A percentile compares a stretch with the other conserved stretches of the same genome.
phyloP scores from a whole-genome alignment of 2,329 filamentous ascomycete genomes.

The Neofusicoccum laricinum region DNA sequence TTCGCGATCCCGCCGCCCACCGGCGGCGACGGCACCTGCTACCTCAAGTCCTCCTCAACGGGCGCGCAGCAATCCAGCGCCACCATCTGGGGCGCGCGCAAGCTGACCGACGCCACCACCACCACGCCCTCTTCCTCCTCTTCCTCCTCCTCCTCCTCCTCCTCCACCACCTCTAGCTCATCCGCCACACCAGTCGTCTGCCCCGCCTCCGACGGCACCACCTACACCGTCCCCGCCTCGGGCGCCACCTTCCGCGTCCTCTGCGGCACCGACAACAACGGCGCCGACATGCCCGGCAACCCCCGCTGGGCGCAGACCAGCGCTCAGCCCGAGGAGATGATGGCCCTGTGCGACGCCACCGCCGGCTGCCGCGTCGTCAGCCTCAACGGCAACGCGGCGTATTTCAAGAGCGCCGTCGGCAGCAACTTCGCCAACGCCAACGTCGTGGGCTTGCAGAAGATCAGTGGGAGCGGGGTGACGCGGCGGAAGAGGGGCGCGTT shows the following conservation, averaged over 20 bases:
- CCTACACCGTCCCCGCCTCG: not conserved
- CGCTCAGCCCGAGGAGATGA: not conserved
- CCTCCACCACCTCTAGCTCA: not conserved
- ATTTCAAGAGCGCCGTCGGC: not conserved
- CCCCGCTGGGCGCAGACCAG: not conserved
- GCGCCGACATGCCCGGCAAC: slow-evolving; percentile 4
- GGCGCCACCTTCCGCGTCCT: not conserved
- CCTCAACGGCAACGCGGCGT: not conserved
- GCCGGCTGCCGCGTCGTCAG: not conserved
- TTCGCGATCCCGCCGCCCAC: slow-evolving; percentile 12
- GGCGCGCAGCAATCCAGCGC: not conserved
- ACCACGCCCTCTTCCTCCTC: no score
- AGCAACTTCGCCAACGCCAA: not conserved
- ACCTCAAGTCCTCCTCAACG: slow-evolving; percentile 1
- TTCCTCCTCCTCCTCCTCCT: no score
- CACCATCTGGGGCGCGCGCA: slow-evolving; percentile 8
- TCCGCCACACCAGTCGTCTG: not conserved
- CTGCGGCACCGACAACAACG: not conserved
- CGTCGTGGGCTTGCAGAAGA: not conserved
- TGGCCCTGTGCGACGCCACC: not conserved
- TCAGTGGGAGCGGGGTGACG: not conserved
- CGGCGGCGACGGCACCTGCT: slow-evolving; percentile 4
- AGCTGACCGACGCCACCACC: not conserved
- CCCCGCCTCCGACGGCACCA: not conserved
- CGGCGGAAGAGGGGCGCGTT: not conserved